Evolutionary conservation across 148 eudicot genomes (phyloP).

Genomic region (Chenopodium quinoa): DNA sequence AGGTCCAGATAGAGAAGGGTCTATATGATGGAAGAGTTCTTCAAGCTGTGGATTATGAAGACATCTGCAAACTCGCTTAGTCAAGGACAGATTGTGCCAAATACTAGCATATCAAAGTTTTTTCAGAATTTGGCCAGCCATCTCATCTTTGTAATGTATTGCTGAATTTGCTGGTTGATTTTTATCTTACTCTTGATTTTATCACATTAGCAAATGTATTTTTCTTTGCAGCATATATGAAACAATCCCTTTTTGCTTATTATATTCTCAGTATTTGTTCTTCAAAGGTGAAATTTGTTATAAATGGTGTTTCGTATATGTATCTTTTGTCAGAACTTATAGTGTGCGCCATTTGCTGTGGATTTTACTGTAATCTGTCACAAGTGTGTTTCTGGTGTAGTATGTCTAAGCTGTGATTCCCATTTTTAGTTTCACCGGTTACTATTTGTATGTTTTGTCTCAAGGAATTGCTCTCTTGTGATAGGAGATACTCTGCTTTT

Average conservation of each 20-base stretch:
- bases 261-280: not conserved
- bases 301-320: not conserved
- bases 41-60: conserved; percentile 84
- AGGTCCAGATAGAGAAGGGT: conserved; percentile 89
- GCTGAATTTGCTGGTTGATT: conserved; percentile 10
- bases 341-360: not conserved
- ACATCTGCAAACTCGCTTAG: conserved; percentile 34
- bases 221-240: not conserved
- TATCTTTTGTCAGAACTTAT: not conserved
- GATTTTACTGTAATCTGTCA: not conserved
- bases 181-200: not conserved
- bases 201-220: not conserved
- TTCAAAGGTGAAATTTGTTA: not conserved
- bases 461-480: not conserved
- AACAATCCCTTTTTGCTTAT: not conserved
- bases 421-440: not conserved
- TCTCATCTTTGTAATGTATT: not conserved
- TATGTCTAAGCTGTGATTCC: not conserved
- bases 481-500: not conserved
- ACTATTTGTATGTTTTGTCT: not conserved
- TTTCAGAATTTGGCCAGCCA: not conserved
- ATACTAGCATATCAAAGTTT: not conserved
- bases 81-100: not conserved
- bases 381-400: not conserved
- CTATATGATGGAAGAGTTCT: conserved; percentile 82